A percentile compares a stretch with the other conserved stretches of the same genome.
phyloP scores from a whole-genome alignment of 2,329 filamentous ascomycete genomes.

The Microdochium paspali region DNA sequence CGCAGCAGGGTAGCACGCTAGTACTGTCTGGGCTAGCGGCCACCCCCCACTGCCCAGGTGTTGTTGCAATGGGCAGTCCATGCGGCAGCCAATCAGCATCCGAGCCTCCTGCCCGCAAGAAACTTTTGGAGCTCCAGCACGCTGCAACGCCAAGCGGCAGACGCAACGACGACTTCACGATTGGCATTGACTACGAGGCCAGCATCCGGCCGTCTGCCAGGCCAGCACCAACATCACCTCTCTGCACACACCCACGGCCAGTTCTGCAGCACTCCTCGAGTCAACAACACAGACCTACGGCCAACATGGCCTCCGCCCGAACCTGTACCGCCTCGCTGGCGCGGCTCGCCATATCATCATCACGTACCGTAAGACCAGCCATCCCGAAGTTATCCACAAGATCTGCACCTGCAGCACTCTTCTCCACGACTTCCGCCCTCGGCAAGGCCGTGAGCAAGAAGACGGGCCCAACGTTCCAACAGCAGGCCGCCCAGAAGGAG shows the following conservation, averaged over 20 bases:
- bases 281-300: too few relatives aligned
- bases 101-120: too few relatives aligned
- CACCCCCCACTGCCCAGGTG: too few relatives aligned
- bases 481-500: slow-evolving; percentile 32
- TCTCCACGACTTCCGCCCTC: slow-evolving; percentile 26
- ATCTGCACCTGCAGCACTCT: not conserved
- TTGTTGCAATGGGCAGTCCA: too few relatives aligned
- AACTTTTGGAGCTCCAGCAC: too few relatives aligned
- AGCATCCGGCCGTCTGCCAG: too few relatives aligned
- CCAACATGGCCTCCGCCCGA: slow-evolving; percentile 39
- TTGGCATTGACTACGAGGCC: too few relatives aligned
- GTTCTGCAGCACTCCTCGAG: slow-evolving; percentile 6
- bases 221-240: not conserved
- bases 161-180: too few relatives aligned
- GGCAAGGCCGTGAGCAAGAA: slow-evolving; percentile 21
- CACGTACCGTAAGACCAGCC: slow-evolving; percentile 26
- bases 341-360: slow-evolving; percentile 33
- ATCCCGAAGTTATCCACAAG: not conserved
- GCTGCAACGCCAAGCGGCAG: too few relatives aligned
- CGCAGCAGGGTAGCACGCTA: too few relatives aligned
- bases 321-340: slow-evolving; percentile 46
- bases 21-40: too few relatives aligned
- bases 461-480: slow-evolving; percentile 27
- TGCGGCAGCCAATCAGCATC: too few relatives aligned
- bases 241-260: not conserved